Base-by-base conservation (phyloP, 2,329 filamentous ascomycete genomes). In the Alternaria sp. region DNA sequence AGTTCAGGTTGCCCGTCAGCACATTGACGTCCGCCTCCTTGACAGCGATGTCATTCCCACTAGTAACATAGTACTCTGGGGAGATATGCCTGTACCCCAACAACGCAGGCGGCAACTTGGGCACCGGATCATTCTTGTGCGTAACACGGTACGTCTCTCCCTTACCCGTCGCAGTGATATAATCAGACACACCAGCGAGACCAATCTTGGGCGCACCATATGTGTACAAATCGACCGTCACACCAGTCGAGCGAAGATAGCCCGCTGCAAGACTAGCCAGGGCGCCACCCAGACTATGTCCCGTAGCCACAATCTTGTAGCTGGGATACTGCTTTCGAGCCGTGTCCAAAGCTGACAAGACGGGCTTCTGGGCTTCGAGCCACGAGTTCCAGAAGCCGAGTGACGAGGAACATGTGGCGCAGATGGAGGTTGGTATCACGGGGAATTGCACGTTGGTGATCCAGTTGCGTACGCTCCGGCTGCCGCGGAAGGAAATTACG, bases 241-340 rank as follows among this genome's bases (percentile, higher is more conserved):
- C 77, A 43, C 85, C 86, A 10, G 74, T 70, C 6, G 75, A 74
- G 48, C 88, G 84, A 20, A 91, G 78, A 66, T 86, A 82, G 0
- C 84, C 86, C 0, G 83, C 86, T 0, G 83, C 89, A 5, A 92
- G 74, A 7, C 85, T 87, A 40, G 85, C 87, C 2, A 92, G 80
- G 7, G 89, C 89, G 27, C 82, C 90, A 49, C 90, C 90, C 4
- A 92, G 85, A 10, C 87, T 90, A 80, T 92, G 90, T 36, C 90
- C 90, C 0, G 88, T 88, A n/a, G 84, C 76, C 18, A 89, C 74
- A 72, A 91, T 72, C 46, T 75, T 75, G 80, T 85, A 90, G 49
- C 61, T 64, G 1, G 88, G 86, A 78, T 87, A 78, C 28, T 80
- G 74, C 1, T 72, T 69, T 41, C 72, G 74, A 3, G 86, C 86